Evolutionary conservation across 108 stramenopile species (phyloP), one percentile per base, ranked within the genome.

Genomic region (Cyclotella atomus): DNA sequence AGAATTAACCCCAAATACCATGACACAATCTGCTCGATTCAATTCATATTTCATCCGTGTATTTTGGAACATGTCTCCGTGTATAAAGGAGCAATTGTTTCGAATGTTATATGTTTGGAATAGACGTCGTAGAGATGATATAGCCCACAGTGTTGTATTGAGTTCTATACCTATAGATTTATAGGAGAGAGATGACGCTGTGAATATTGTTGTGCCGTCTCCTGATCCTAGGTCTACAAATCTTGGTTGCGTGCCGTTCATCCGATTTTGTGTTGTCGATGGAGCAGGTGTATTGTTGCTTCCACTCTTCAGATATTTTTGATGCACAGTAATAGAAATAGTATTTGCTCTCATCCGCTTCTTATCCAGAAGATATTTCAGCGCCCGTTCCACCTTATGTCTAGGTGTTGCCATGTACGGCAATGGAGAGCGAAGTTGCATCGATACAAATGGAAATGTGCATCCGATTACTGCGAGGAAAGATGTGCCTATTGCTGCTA

Each of bases 331-430:
- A n/a, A n/a, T n/a, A n/a, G n/a, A n/a, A n/a, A n/a, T n/a, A n/a
- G n/a, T n/a, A n/a, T n/a, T n/a, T n/a, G n/a, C 14, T 35, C 75
- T 50, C 67, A 73, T 32, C 7, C 8, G 41, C 45, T 8, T 41
- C 69, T 24, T 34, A 47, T 65, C 50, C 30, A 53, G 80, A 32
- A 87, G 62, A 53, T 71, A 76, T 32, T 79, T 36, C 29, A 93
- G 52, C 20, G 92, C 92, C 32, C 56, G 57, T 46, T 81, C 80
- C 0, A 93, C 65, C 69, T 93, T 93, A n/a, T 59, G 53, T n/a
- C 74, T 60, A 0, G 92, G 92, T 45, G 92, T 90, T 20, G 89
- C 85, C 92, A 93, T 93, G 81, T 88, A 93, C 1, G 92, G 92
- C 38, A 89, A 64, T 27, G 68, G 66, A 14, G 85, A 85, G 23